Conservation (phyloP, 805 yeast genomes). For the Kluyveromyces starmeri region DNA sequence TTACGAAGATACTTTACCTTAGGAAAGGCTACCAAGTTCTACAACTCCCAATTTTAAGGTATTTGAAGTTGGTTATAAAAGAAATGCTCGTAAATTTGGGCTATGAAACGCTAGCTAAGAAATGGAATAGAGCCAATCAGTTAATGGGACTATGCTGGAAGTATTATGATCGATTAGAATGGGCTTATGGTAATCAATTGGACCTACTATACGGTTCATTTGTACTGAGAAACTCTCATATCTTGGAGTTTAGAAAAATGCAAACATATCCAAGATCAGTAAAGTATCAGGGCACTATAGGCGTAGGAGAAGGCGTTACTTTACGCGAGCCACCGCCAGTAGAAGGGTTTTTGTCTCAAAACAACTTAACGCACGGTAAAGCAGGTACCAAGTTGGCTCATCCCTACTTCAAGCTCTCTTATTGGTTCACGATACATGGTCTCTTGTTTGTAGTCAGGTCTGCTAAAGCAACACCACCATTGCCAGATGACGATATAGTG, state of each 20-base stretch:
- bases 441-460: slow-evolving; percentile 51
- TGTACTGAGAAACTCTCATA: slow-evolving; percentile 37
- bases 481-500: slow-evolving; percentile 29
- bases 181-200: slow-evolving; percentile 44
- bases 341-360: slow-evolving; percentile 69
- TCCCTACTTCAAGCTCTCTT: slow-evolving; percentile 45
- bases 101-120: slow-evolving; percentile 15
- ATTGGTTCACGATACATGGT: slow-evolving; percentile 55
- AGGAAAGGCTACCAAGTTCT: slow-evolving; percentile 18
- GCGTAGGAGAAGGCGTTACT: not conserved
- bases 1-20: slow-evolving; percentile 12
- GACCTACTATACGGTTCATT: slow-evolving; percentile 36
- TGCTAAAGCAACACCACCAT: slow-evolving; percentile 52
- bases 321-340: slow-evolving; percentile 58
- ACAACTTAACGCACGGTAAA: slow-evolving; percentile 44
- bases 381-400: slow-evolving; percentile 28
- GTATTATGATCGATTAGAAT: slow-evolving; percentile 66
- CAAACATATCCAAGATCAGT: slow-evolving; percentile 32
- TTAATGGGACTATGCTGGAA: slow-evolving; percentile 51
- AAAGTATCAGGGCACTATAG: slow-evolving; percentile 11
- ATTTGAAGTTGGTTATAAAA: slow-evolving; percentile 23
- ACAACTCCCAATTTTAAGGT: slow-evolving; percentile 20
- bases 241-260: slow-evolving; percentile 52
- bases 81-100: slow-evolving; percentile 27
- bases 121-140: slow-evolving; percentile 21